Conservation (phyloP, 345 rosid species). For the Salix brachista region DNA sequence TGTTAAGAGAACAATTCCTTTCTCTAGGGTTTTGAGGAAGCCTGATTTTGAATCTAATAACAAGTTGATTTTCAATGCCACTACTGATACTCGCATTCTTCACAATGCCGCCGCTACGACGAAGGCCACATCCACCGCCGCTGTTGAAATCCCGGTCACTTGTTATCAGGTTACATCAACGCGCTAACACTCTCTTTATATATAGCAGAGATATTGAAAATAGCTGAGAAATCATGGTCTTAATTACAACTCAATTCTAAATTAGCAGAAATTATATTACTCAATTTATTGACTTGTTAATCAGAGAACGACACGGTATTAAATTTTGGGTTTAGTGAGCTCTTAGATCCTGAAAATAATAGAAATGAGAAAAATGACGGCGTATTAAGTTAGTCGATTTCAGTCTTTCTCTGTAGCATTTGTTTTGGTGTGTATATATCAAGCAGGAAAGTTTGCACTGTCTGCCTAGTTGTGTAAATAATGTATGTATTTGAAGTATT, state of each 20-base stretch:
- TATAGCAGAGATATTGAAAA: neutral
- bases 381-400: too few relatives aligned
- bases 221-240: neutral
- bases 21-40: slow-evolving; percentile 17
- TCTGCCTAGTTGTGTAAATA: too few relatives aligned
- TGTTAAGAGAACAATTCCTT: neutral
- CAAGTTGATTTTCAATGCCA: slow-evolving; percentile 34
- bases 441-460: too few relatives aligned
- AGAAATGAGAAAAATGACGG: neutral
- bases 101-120: slow-evolving; percentile 35
- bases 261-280: too few relatives aligned
- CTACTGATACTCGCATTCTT: slow-evolving; percentile 44
- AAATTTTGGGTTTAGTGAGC: neutral
- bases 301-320: too few relatives aligned
- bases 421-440: too few relatives aligned
- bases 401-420: too few relatives aligned
- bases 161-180: slow-evolving; percentile 58
- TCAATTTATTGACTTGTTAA: too few relatives aligned
- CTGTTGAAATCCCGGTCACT: slow-evolving; percentile 62
- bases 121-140: slow-evolving; percentile 1
- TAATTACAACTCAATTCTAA: too few relatives aligned
- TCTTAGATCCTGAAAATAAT: neutral
- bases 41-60: neutral
- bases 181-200: neutral
- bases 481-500: too few relatives aligned